Evolutionary conservation across 208 protist species (phyloP).

Genomic region (Leishmania aethiopica): DNA sequence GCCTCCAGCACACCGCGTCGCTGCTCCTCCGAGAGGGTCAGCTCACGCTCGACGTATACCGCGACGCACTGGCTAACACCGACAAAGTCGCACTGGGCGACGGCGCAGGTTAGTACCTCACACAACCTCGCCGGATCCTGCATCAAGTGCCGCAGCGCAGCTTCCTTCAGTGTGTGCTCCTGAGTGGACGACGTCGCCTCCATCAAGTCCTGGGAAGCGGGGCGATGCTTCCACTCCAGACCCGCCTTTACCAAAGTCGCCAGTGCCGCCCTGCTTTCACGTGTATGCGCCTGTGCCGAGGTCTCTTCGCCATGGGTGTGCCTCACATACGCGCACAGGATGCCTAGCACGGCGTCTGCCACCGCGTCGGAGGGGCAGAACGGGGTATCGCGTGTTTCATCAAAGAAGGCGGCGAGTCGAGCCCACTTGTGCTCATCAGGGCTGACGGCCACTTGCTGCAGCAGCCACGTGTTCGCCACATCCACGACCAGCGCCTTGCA

Average conservation of each 20-base stretch:
- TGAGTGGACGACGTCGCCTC: constrained; percentile 32
- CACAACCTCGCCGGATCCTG: constrained; percentile 42
- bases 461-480: constrained; percentile 21
- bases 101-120: constrained; percentile 44
- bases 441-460: background rate
- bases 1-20: constrained; percentile 36
- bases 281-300: background rate
- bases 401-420: constrained; percentile 30
- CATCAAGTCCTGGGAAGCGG: constrained; percentile 29
- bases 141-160: constrained; percentile 54
- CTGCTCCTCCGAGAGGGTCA: constrained; percentile 32
- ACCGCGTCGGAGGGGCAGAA: constrained; percentile 20
- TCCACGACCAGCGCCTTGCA: constrained; percentile 15
- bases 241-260: constrained; percentile 27
- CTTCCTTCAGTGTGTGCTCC: constrained; percentile 39
- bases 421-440: background rate
- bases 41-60: constrained; percentile 20
- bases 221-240: constrained; percentile 39
- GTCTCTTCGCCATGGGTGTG: background rate
- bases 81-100: constrained; percentile 42
- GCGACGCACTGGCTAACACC: constrained; percentile 43
- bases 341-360: constrained; percentile 9
- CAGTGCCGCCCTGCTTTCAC: background rate
- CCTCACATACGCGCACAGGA: constrained; percentile 15
- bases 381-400: constrained; percentile 9